Evolutionary conservation across 306 rosid genomes (phyloP).

Genomic region (Oemleria cerasiformis): DNA sequence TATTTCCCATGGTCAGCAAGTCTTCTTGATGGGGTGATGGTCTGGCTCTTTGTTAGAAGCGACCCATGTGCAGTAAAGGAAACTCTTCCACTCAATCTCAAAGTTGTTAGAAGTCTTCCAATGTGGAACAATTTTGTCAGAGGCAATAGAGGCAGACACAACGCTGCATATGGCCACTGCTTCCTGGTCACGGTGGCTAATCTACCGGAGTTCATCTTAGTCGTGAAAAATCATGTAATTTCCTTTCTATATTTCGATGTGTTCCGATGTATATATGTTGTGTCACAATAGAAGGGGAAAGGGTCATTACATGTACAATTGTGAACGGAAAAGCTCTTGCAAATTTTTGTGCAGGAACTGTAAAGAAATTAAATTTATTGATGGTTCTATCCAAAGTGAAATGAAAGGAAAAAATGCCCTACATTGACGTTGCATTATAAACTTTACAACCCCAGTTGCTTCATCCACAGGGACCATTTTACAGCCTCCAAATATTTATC

Average conservation of each 20-base stretch:
- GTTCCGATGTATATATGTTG: conserved; percentile 17
- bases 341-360: conserved; percentile 18
- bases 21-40: not conserved
- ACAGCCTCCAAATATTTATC: conserved; percentile 87
- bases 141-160: conserved; percentile 18
- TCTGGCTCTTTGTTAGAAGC: not conserved
- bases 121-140: conserved; percentile 12
- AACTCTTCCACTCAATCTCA: not conserved
- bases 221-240: conserved; percentile 4
- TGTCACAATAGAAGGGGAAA: conserved; percentile 2
- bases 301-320: conserved; percentile 9
- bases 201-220: conserved; percentile 23
- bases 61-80: conserved; percentile 13
- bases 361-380: conserved; percentile 7
- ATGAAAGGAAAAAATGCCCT: not conserved
- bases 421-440: conserved; percentile 14
- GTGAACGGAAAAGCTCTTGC: conserved; percentile 7
- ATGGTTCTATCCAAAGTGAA: not conserved
- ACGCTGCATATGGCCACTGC: conserved; percentile 17
- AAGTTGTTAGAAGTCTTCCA: not conserved
- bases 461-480: conserved; percentile 97
- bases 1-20: conserved; percentile 15
- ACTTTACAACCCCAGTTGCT: conserved; percentile 68
- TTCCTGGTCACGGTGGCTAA: conserved; percentile 31
- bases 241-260: conserved; percentile 5